Percentiles rank a stretch among this genome's conserved stretches.
Conservation (phyloP, 192 early-diverging fungal species). For the Borealophlyctis nickersoniae region DNA sequence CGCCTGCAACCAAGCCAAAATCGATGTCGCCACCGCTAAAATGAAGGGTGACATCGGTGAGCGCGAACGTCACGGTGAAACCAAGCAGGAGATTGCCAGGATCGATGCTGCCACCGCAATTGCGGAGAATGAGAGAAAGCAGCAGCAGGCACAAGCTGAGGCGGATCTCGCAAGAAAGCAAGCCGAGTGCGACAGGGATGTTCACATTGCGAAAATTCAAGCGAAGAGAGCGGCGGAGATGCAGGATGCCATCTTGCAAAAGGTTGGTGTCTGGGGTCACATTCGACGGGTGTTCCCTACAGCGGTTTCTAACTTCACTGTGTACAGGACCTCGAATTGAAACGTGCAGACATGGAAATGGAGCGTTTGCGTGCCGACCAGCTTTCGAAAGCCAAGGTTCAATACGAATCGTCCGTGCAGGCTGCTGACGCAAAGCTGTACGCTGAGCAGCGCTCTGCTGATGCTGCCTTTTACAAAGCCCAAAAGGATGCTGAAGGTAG, state of each 20-base stretch:
- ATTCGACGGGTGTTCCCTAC: too few relatives aligned
- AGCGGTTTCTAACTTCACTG: too few relatives aligned
- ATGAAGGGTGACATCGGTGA: slow-evolving; percentile 49
- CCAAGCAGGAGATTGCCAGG: slow-evolving; percentile 32
- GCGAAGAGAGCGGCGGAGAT: slow-evolving; percentile 40
- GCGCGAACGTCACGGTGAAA: slow-evolving; percentile 46
- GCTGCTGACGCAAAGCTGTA: slow-evolving; percentile 37
- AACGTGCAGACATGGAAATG: slow-evolving; percentile 34
- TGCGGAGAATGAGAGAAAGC: slow-evolving; percentile 47
- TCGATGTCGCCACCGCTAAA: slow-evolving; percentile 53
- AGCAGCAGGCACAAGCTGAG: slow-evolving; percentile 35
- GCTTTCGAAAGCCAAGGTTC: slow-evolving; percentile 45
- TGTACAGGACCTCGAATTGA: slow-evolving; percentile 44
- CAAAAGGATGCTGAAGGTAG: slow-evolving; percentile 52
- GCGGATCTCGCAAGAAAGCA: slow-evolving; percentile 33
- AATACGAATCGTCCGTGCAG: slow-evolving; percentile 38
- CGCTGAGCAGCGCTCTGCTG: slow-evolving; percentile 38
- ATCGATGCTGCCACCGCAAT: slow-evolving; percentile 48
- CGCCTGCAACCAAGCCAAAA: slow-evolving; percentile 56
- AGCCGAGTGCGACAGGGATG: slow-evolving; percentile 34
- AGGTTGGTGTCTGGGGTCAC: too few relatives aligned
- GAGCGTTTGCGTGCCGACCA: slow-evolving; percentile 45
- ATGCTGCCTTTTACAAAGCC: slow-evolving; percentile 37
- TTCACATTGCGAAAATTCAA: slow-evolving; percentile 50
- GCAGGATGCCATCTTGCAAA: slow-evolving; percentile 45